Evolutionary conservation across 2,329 filamentous ascomycete species (phyloP).

Genomic region (Beauveria asiatica): DNA sequence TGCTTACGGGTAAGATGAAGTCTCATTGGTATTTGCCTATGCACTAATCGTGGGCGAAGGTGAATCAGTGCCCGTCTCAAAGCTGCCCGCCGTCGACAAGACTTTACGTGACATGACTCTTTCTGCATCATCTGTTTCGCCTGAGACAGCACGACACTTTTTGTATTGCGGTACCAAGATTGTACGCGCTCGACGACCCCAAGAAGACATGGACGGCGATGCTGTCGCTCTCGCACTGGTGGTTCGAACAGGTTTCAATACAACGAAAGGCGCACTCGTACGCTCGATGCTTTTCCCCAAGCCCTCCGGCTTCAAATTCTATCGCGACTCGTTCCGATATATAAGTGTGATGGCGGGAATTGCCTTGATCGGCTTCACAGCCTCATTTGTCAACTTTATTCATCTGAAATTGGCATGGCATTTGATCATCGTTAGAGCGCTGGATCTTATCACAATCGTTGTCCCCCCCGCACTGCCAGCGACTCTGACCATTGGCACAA

Average conservation of each 20-base stretch:
- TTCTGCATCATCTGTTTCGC: constrained; percentile 70
- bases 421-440: constrained; percentile 79
- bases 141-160: constrained; percentile 79
- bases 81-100: constrained; percentile 74
- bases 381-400: constrained; percentile 89
- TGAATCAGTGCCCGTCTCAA: constrained; percentile 94
- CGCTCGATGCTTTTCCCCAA: constrained; percentile 98
- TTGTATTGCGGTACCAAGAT: constrained; percentile 95
- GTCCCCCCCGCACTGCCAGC: constrained; percentile 92
- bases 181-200: constrained; percentile 78
- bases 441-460: constrained; percentile 95
- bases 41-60: constrained; percentile 32
- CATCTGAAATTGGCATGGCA: constrained; percentile 78
- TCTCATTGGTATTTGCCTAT: neutral
- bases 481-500: constrained; percentile 91
- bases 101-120: constrained; percentile 69
- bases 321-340: constrained; percentile 93
- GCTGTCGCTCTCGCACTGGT: constrained; percentile 88
- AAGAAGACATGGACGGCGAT: constrained; percentile 78
- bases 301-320: constrained; percentile 97
- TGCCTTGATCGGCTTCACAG: constrained; percentile 77
- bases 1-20: constrained; percentile 64
- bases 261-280: constrained; percentile 90
- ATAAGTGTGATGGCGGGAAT: constrained; percentile 93
- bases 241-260: constrained; percentile 91